Evolutionary conservation across 169 alveolate species (phyloP), one percentile per base, ranked within the genome.

Genomic region (Eimeria sp.): DNA sequence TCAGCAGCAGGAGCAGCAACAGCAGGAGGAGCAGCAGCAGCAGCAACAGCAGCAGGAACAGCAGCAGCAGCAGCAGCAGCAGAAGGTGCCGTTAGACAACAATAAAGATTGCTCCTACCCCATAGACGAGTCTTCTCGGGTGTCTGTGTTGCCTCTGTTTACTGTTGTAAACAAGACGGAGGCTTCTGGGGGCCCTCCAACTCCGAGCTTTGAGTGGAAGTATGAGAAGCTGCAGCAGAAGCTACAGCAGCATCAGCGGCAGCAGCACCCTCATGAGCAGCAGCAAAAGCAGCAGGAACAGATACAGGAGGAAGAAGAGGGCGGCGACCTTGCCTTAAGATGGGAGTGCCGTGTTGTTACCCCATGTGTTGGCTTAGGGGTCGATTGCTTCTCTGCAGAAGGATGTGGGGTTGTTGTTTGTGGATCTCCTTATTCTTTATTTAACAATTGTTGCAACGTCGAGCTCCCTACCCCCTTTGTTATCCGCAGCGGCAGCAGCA

Each of bases 271-370:
- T 9, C 22, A 54, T 9, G 63, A 54, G 4, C 63, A 54, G 18
- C 63, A 54, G 63, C 22, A 54, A 54, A 3, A 54, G 18, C 22
- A 54, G 63, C 63, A 54, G 63, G 5, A 54, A 3, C 22, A 54
- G 63, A 54, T 11, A 3, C 63, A 54, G 63, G 22, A 70, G 5
- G 18, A 27, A 14, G 47, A 70, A n/a, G 82, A 70, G 14, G 82
- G 30, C 13, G 82, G 49, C 9, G 82, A 70, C 10, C n/a, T 27
- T 27, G 82, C 82, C n/a, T 49, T 70, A 72, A 54, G 95, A 49
- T 92, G 95, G 95, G 95, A 92, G 72, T 92, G 95, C 43, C 63
- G 95, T 20, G 72, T 92, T 43, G 95, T 92, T 34, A 92, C 95
- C 54, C 95, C 95, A 1, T 22, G 86, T n/a, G 67, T 92, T 2